Percentiles rank a stretch among this genome's conserved stretches.
These are phyloP conservation scores for Aspergillus fumigatus DNA, from an alignment of 2,329 filamentous ascomycete genomes.

Conservation along the genomic window DNA sequence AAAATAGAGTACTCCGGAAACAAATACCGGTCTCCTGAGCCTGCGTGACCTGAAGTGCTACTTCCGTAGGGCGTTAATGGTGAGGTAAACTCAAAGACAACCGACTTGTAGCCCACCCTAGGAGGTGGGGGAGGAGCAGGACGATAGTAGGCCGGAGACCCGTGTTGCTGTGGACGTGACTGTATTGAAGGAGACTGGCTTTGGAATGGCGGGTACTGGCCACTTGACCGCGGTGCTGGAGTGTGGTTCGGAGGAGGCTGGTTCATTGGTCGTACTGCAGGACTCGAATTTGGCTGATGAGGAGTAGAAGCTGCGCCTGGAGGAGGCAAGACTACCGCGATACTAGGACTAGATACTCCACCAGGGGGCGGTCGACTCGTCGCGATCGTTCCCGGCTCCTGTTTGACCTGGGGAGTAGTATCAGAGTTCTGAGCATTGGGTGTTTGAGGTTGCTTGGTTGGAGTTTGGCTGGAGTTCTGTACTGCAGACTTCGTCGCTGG, in stretches of 20 bases:
- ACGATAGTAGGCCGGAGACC: conserved; percentile 31
- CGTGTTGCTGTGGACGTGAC: conserved; percentile 33
- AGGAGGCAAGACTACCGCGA: conserved; percentile 6
- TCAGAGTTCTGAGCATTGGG: conserved; percentile 15
- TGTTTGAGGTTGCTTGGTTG: conserved; percentile 8
- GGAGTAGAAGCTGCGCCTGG: conserved; percentile 10
- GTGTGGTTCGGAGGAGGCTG: conserved; percentile 20
- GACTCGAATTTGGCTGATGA: conserved; percentile 14
- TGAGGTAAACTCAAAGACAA: conserved; percentile 47
- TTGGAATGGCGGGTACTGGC: conserved; percentile 29
- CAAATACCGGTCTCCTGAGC: conserved; percentile 45
- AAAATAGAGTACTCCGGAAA: conserved; percentile 48
- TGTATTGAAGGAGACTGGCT: conserved; percentile 31
- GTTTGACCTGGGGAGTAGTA: conserved; percentile 22
- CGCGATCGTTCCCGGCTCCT: conserved; percentile 20
- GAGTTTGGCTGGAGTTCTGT: conserved; percentile 4
- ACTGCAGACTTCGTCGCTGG: conserved; percentile 2
- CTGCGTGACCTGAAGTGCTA: conserved; percentile 37
- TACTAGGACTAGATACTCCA: conserved; percentile 11
- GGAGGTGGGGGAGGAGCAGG: conserved; percentile 29
- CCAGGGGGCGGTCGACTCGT: conserved; percentile 9
- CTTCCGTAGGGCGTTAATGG: conserved; percentile 39
- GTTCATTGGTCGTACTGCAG: conserved; percentile 19
- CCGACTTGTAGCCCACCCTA: conserved; percentile 41
- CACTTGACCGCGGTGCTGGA: conserved; percentile 22